Evolutionary conservation across 1,284 basidiomycete species (phyloP), one percentile per base, ranked within the genome.

Genomic region (Moesziomyces sp.): DNA sequence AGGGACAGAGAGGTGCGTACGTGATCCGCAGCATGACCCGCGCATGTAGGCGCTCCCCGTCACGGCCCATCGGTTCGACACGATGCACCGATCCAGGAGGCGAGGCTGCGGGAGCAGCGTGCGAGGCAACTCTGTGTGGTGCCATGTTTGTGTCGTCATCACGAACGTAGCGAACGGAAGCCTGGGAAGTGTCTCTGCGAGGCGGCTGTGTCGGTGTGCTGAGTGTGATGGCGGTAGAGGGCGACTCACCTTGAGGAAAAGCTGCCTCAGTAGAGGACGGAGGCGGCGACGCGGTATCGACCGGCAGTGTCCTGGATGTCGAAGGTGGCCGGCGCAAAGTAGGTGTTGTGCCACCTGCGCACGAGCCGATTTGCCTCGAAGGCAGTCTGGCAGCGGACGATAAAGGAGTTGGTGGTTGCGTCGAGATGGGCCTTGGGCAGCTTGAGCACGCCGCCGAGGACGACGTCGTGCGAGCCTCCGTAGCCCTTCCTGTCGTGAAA

Each of bases 291-390:
- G 9, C 73, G 62, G 46, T 69, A 79, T 13, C 71, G 56, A 42
- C 74, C 78, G 18, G 56, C 78, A 3, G 76, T 77, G n/a, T 58
- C 57, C n/a, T 74, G 74, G 23, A 79, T 58, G 45, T 62, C 64
- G 51, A 74, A 79, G 18, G 66, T 74, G 3, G 72, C 62, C 0
- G 78, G 78, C 1, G 69, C 58, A 52, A 67, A 79, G 35, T 62
- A 75, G 28, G 70, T 74, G 47, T 75, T 75, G 54, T 79, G 70
- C 78, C 78, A 79, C n/a, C 68, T 64, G 23, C 78, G 60, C 1
- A 73, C 66, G 16, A 79, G 64, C 14, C 78, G 70, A 57, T 60
- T 58, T 2, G 78, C 78, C 46, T 79, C 78, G 11, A 53, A 43
- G 16, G 50, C 48, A 11, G 59, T 60, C 49, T 67, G 52, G 62